Base-by-base conservation (phyloP, 2,329 filamentous ascomycete species). In the Zalaria obscura region DNA sequence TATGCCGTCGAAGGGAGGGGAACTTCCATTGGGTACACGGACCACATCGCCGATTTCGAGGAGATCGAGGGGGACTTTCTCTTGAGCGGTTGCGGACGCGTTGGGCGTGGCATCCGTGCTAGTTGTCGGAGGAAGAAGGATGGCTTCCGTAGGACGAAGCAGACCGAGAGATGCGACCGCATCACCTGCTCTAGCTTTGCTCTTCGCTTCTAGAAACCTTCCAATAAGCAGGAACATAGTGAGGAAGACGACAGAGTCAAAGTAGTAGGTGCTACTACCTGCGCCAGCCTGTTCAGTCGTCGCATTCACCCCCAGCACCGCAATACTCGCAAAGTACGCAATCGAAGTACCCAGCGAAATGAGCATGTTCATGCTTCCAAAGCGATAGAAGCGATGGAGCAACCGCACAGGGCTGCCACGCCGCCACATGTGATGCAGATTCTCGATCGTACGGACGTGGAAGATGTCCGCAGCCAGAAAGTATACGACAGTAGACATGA, bases 311-410 rank as follows among this genome's bases (percentile, higher is more conserved):
- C 77, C 74, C 40, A 95, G 71, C 48, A 93, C 78, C 10, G 77
- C 80, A 25, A 93, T 65, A 0, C 86, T 93, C 0, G 85, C 80
- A 47, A 93, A 67, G 57, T 93, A 94, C 1, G 88, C 88, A 45
- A 95, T 85, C 2, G 77, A 81, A 0, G 88, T 93, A 4, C 87
- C 88, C 2, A 93, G 70, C 5, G 83, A 91, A 62, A 95, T 88
- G 45, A 95, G 72, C 66, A 93, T 81, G 56, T 93, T 93, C 88
- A 95, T 95, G 65, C 87, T 94, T 5, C 88, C 88, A 54, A 95
- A 95, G n/a, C 83, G 78, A 58, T 87, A 86, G 54, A 95, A 88
- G 9, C 88, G 72, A 50, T 80, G 74, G 10, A 83, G 52, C 3
- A 93, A 57, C 0, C 85, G 83, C 1, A 80, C 80, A 32, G 72